These are phyloP conservation scores for Macrolepiota albuminosa DNA, from an alignment of 768 basidiomycete genomes.

Conservation along the genomic window DNA sequence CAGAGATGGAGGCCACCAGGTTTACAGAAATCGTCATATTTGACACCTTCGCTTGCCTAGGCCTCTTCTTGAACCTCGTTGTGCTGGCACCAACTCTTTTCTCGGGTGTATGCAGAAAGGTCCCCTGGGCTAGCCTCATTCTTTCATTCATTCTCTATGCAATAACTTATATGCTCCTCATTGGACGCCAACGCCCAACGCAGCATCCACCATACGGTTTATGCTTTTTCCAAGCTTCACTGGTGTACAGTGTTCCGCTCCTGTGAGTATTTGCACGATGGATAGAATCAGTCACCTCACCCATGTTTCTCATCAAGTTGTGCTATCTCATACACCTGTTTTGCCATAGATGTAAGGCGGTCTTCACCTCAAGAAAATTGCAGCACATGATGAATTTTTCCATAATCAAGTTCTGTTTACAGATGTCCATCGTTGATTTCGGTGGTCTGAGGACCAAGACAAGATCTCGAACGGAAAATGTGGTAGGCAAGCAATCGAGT, in stretches of 20 bases:
- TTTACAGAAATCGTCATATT: not conserved
- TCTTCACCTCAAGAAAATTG: not conserved
- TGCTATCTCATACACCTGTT: not conserved
- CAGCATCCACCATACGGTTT: not conserved
- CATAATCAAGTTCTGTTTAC: not conserved
- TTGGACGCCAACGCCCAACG: not conserved
- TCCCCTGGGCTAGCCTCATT: not conserved
- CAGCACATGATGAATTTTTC: not conserved
- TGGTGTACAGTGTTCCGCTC: not conserved
- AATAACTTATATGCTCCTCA: not conserved
- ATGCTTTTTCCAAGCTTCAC: not conserved
- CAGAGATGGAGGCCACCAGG: not conserved
- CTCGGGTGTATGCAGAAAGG: not conserved
- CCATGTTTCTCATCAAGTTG: not conserved
- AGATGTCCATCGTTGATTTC: not conserved
- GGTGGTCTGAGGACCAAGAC: not conserved
- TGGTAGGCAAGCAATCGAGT: not conserved
- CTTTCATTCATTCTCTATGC: not conserved
- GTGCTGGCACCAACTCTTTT: slow-evolving; percentile 2
- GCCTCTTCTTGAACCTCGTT: slow-evolving; percentile 1
- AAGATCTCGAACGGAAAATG: not conserved
- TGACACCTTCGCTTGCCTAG: not conserved
- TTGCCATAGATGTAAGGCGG: not conserved
- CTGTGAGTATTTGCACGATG: not conserved
- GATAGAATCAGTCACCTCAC: not conserved